phyloP scores from a whole-genome alignment of 148 eudicot genomes.

The Camellia sinensis region DNA sequence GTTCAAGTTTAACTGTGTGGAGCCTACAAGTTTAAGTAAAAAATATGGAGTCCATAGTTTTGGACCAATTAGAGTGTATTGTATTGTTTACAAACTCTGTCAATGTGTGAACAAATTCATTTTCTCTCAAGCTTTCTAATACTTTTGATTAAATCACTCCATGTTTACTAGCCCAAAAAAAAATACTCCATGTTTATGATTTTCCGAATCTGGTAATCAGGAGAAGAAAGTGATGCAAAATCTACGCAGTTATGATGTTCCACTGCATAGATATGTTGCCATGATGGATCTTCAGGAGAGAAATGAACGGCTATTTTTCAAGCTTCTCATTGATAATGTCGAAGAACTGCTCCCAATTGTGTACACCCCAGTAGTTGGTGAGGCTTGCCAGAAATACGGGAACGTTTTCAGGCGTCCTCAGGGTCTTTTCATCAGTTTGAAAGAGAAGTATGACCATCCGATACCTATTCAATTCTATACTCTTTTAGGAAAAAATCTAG shows the following conservation, averaged over 20 bases:
- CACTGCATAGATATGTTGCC: slow-evolving; percentile 79
- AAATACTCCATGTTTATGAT: not conserved
- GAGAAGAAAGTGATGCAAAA: slow-evolving; percentile 62
- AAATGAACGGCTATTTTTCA: slow-evolving; percentile 84
- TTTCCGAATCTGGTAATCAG: slow-evolving; percentile 27
- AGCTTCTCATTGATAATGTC: slow-evolving; percentile 87
- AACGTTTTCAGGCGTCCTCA: slow-evolving; percentile 90
- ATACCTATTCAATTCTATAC: not conserved
- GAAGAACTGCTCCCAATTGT: slow-evolving; percentile 91
- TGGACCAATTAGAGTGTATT: too few species aligned
- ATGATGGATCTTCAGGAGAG: slow-evolving; percentile 99
- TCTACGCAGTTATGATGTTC: slow-evolving; percentile 72
- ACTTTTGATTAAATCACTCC: not conserved
- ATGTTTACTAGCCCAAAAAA: not conserved
- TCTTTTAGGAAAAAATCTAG: not conserved
- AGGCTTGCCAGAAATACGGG: slow-evolving; percentile 97
- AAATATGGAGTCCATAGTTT: too few species aligned
- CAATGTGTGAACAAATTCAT: too few species aligned
- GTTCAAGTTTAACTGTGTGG: too few species aligned
- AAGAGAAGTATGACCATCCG: slow-evolving; percentile 59
- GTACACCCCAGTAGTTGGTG: slow-evolving; percentile 90
- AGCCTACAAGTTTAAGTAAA: too few species aligned
- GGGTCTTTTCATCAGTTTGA: slow-evolving; percentile 86
- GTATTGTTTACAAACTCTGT: too few species aligned
- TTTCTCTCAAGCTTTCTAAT: too few species aligned